Evolutionary conservation across 495 filamentous ascomycete species (phyloP).

Genomic region (Penicillium fimorum): DNA sequence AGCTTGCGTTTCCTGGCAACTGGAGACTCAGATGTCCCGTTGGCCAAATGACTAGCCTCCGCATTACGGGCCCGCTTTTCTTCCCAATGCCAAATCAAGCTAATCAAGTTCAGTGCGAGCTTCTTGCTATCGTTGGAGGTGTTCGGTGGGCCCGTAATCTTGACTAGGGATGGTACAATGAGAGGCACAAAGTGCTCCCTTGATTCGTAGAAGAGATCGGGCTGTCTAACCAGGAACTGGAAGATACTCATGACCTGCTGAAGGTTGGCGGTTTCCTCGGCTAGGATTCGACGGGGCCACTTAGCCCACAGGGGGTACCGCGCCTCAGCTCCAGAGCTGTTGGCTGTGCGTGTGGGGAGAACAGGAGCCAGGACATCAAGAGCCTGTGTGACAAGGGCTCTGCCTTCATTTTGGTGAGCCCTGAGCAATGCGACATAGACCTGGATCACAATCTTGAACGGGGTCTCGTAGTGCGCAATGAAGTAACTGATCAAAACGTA

Average conservation of each 20-base stretch:
- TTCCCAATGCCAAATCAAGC: slow-evolving; percentile 90
- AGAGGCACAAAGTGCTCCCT: slow-evolving; percentile 84
- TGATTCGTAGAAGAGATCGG: slow-evolving; percentile 91
- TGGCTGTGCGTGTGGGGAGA: slow-evolving; percentile 64
- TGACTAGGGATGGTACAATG: slow-evolving; percentile 84
- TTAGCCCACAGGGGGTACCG: slow-evolving; percentile 82
- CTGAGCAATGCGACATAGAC: slow-evolving; percentile 88
- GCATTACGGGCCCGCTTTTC: slow-evolving; percentile 66
- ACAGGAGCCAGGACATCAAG: slow-evolving; percentile 93
- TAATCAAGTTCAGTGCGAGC: slow-evolving; percentile 84
- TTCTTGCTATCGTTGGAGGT: slow-evolving; percentile 92
- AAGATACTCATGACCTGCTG: slow-evolving; percentile 98
- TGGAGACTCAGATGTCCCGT: slow-evolving; percentile 63
- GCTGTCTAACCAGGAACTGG: slow-evolving; percentile 89
- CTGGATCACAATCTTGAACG: slow-evolving; percentile 90
- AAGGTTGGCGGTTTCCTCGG: slow-evolving; percentile 93
- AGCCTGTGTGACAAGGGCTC: slow-evolving; percentile 87
- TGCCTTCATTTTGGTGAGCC: slow-evolving; percentile 92
- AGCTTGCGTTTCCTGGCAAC: slow-evolving; percentile 73
- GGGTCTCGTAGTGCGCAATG: slow-evolving; percentile 95
- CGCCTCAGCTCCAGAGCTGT: slow-evolving; percentile 46
- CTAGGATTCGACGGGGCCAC: slow-evolving; percentile 84
- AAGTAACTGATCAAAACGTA: slow-evolving; percentile 98
- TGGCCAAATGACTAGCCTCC: slow-evolving; percentile 28
- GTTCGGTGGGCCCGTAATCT: slow-evolving; percentile 80